Base-by-base conservation (phyloP, 352 stramenopile species). In the Phytophthora hibernalis region DNA sequence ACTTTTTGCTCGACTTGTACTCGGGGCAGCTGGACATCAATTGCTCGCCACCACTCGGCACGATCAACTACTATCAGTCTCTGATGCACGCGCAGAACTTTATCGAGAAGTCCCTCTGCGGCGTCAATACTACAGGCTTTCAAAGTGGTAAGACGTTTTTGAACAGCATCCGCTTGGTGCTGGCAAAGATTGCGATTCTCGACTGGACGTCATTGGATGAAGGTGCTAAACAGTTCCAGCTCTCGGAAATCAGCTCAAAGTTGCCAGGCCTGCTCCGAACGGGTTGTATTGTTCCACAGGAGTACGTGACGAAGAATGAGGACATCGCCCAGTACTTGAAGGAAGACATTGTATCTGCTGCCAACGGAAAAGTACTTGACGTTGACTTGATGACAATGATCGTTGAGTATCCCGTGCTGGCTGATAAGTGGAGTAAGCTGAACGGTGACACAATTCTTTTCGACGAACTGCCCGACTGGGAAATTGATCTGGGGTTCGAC, bases 191-290 rank as follows among this genome's bases (percentile, higher is more conserved):
- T 18, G 77, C 83, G 6, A 91, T 93, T 53, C 45, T 95, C 18
- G 85, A 93, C 42, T 95, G 85, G 83, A 95, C 87, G 2, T 89
- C 78, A 0, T 58, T 93, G 5, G 87, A 95, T 50, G 79, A 91
- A 58, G 83, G 76, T 13, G 68, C 78, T 50, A 51, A 79, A 72
- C 61, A 76, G 44, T 79, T 91, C 24, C 79, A 89, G 45, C 38
- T 93, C 9, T 67, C 76, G 5, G 85, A 93, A 50, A 47, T 88
- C 15, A 72, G 52, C 9, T 71, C 69, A 0, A 84, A 87, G 43
- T 45, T 93, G 0, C 56, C 82, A 2, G 74, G 71, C 2, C 45
- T 90, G 15, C 21, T 91, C 11, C 79, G 79, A 31, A 86, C 76
- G 1, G 85, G 82, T 1, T 76, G 69, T 7, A 54, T 85, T 22